Base-by-base conservation (phyloP, 441 rosid genomes). In the Erysimum pusillum region DNA sequence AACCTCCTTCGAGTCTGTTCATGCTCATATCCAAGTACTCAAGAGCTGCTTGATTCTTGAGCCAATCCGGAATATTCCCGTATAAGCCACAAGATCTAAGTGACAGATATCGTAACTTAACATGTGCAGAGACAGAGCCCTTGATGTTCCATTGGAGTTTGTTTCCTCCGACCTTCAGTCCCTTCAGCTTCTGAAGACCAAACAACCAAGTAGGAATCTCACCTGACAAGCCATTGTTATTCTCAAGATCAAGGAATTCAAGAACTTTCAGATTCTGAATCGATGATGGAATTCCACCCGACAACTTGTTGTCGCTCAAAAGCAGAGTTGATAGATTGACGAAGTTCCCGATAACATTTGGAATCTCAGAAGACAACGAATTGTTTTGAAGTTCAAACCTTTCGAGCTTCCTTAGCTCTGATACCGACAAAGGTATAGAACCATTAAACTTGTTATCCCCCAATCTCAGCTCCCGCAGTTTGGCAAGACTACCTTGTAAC, bases 11-110 rank as follows among this genome's bases (percentile, higher is more conserved):
- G 0, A 84, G 80, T 11, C 51, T 15, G 61, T 83, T 86, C 20
- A 66, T 69, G 53, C 87, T 81, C 77, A 81, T 38, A 63, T 73
- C 87, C 76, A 87, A 39, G 68, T n/a, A 9, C 11, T 1, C 1
- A 15, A 82, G 79, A 44, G 15, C 9, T 31, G 83, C 49, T 38
- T 44, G 82, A 12, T 67, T 75, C 61, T 81, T 71, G 38, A 86
- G 69, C 80, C 81, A 85, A 5, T 17, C 4, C 6, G 83, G 85
- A 57, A 80, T 78, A 12, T 53, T 0, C 4, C 86, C 82, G 13
- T 69, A 13, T 41, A 84, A 28, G 34, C 69, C 64, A 78, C 87
- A 80, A 17, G 79, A 75, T 57, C 64, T 63, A 46, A 81, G 63
- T 11, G 75, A 78, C 31, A 80, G 69, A 2, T 12, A 9, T 28